Evolutionary conservation across 495 filamentous ascomycete species (phyloP).

Genomic region (Copromyces sp.): DNA sequence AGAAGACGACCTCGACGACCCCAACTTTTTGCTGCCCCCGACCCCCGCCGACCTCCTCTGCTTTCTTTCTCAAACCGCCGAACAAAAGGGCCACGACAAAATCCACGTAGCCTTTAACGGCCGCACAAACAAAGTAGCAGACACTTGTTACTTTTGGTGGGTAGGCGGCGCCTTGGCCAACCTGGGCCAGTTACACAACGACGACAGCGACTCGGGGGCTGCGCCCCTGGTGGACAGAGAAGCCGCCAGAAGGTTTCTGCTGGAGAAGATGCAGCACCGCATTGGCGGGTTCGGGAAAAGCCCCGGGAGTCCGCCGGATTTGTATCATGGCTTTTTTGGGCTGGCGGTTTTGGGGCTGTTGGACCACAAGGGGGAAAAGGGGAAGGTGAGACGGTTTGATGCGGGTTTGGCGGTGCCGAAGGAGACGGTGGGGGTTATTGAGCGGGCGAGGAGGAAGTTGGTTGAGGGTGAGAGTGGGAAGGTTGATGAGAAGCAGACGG

Average conservation of each 20-base stretch:
- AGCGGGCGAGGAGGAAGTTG: constrained; percentile 23
- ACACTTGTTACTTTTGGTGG: constrained; percentile 97
- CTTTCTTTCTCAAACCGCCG: constrained; percentile 19
- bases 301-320: constrained; percentile 73
- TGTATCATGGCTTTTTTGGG: constrained; percentile 85
- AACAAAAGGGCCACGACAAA: neutral
- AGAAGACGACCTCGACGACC: constrained; percentile 11
- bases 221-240: constrained; percentile 42
- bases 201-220: no score
- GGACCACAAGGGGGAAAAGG: constrained; percentile 41
- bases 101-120: constrained; percentile 67
- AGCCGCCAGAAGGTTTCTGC: constrained; percentile 62
- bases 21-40: constrained; percentile 10
- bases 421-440: constrained; percentile 36
- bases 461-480: constrained; percentile 13
- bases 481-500: neutral
- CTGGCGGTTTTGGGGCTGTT: constrained; percentile 65
- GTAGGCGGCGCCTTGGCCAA: constrained; percentile 61
- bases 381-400: constrained; percentile 53
- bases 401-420: constrained; percentile 55
- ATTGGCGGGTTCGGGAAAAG: constrained; percentile 86
- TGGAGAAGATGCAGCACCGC: constrained; percentile 81
- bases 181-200: constrained; percentile 37
- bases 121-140: constrained; percentile 74
- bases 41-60: constrained; percentile 23